Conservation (phyloP, 768 basidiomycete genomes). For the Strobilomyces dryophilus region DNA sequence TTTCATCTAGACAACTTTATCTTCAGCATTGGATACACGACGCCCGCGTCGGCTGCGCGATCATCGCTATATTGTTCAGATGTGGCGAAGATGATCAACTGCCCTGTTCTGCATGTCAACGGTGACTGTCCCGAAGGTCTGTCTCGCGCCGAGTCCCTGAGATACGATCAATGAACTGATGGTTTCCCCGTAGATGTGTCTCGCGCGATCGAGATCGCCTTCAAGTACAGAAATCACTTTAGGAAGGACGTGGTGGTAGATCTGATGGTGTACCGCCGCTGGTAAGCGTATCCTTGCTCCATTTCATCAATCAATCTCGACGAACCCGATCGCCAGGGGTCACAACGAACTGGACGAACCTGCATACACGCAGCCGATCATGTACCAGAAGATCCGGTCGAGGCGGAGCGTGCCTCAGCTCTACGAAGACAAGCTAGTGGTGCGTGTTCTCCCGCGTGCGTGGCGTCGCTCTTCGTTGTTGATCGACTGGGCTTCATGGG, state of each 20-base stretch:
- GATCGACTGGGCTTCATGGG: neutral
- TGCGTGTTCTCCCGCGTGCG: constrained; percentile 32
- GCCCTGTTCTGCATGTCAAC: constrained; percentile 87
- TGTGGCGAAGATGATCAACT: constrained; percentile 85
- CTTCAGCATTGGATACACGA: constrained; percentile 85
- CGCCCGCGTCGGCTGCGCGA: constrained; percentile 77
- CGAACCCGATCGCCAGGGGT: constrained; percentile 43
- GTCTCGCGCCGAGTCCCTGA: neutral
- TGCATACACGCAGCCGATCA: constrained; percentile 80
- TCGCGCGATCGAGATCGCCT: constrained; percentile 82
- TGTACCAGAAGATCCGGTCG: constrained; percentile 85
- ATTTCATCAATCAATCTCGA: neutral
- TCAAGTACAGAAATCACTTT: constrained; percentile 83
- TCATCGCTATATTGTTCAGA: constrained; percentile 89
- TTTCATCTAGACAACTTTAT: constrained; percentile 1
- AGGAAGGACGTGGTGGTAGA: constrained; percentile 90
- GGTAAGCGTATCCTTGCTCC: constrained; percentile 37
- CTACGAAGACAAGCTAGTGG: constrained; percentile 77
- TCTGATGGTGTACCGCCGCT: constrained; percentile 82
- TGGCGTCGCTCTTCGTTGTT: neutral
- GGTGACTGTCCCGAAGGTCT: constrained; percentile 84
- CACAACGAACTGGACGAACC: constrained; percentile 91
- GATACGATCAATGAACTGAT: neutral
- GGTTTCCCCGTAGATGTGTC: constrained; percentile 59
- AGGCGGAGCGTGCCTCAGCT: constrained; percentile 74